Percentiles rank a stretch among this genome's conserved stretches.
Conservation (phyloP, 2,329 filamentous ascomycete genomes). For the Aspergillus sp. region DNA sequence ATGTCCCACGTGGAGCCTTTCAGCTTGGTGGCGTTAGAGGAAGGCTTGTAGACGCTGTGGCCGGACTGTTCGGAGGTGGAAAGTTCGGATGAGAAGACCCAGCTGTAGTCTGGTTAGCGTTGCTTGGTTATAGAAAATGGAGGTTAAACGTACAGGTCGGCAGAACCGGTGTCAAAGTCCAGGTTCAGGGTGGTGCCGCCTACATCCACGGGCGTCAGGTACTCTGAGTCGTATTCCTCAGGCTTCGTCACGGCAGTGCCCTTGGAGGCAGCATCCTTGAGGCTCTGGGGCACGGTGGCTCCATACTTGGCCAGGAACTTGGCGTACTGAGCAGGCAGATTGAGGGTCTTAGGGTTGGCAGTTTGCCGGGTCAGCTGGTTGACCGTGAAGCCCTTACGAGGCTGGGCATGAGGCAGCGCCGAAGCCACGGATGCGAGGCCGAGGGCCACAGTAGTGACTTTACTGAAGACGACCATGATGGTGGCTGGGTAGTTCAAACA, state of each 20-base stretch:
- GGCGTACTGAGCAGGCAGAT: constrained; percentile 31
- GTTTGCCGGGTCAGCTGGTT: constrained; percentile 27
- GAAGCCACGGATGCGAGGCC: constrained; percentile 29
- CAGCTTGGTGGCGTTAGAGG: constrained; percentile 46
- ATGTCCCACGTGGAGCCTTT: constrained; percentile 58
- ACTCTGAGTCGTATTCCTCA: constrained; percentile 55
- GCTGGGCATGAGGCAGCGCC: constrained; percentile 27
- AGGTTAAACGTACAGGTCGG: constrained; percentile 61
- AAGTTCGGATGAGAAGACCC: constrained; percentile 64
- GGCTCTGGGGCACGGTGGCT: constrained; percentile 25
- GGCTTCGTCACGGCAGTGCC: constrained; percentile 45
- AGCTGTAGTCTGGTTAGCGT: constrained; percentile 45
- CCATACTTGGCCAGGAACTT: constrained; percentile 31
- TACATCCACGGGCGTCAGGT: constrained; percentile 62
- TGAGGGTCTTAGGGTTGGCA: constrained; percentile 22
- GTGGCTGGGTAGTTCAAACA: not conserved
- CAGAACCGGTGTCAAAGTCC: constrained; percentile 70
- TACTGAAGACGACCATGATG: constrained; percentile 37
- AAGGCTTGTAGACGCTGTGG: constrained; percentile 60
- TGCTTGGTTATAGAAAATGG: not conserved
- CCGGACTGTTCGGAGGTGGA: constrained; percentile 50
- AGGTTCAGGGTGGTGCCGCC: constrained; percentile 64
- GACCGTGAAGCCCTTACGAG: constrained; percentile 32
- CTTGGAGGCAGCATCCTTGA: constrained; percentile 32
- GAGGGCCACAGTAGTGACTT: constrained; percentile 25